Percentiles rank a stretch among this genome's conserved stretches.
These are phyloP conservation scores for Tuber indicum DNA, from an alignment of 495 filamentous ascomycete species.

Conservation along the genomic window DNA sequence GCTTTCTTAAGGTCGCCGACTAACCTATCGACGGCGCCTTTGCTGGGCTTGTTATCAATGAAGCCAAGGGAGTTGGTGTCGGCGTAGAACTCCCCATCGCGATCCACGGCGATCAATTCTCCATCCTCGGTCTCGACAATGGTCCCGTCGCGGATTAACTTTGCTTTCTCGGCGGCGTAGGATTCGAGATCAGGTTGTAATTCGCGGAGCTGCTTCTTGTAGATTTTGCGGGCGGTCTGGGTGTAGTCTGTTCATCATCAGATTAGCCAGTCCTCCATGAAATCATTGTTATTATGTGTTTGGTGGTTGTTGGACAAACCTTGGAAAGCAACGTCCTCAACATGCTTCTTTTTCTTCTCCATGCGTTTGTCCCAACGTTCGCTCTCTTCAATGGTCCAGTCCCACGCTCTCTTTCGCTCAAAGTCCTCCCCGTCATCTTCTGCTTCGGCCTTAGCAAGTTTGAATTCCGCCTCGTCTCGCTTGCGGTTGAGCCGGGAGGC, in stretches of 20 bases:
- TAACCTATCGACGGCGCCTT: slow-evolving; percentile 81
- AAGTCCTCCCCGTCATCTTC: slow-evolving; percentile 84
- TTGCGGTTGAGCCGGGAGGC: slow-evolving; percentile 68
- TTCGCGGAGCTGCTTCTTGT: slow-evolving; percentile 80
- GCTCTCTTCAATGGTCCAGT: slow-evolving; percentile 91
- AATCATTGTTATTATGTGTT: not conserved
- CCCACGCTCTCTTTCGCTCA: slow-evolving; percentile 95
- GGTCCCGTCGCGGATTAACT: slow-evolving; percentile 78
- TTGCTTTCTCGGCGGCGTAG: slow-evolving; percentile 80
- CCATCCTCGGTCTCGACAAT: slow-evolving; percentile 92
- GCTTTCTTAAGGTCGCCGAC: slow-evolving; percentile 81
- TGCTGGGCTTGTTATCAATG: slow-evolving; percentile 77
- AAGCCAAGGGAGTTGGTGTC: slow-evolving; percentile 75
- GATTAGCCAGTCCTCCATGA: slow-evolving; percentile 4
- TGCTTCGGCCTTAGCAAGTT: slow-evolving; percentile 84
- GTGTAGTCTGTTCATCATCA: slow-evolving; percentile 56
- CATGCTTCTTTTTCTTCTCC: slow-evolving; percentile 74
- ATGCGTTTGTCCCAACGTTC: slow-evolving; percentile 88
- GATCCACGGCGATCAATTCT: slow-evolving; percentile 88
- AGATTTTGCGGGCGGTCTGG: slow-evolving; percentile 80
- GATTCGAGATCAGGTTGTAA: slow-evolving; percentile 63
- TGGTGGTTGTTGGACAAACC: slow-evolving; percentile 13
- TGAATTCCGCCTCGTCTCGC: slow-evolving; percentile 79
- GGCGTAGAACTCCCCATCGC: slow-evolving; percentile 80
- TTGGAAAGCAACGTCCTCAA: slow-evolving; percentile 80